Evolutionary conservation across 129 eudicot species (phyloP).

Genomic region (Flaveria sonorensis): DNA sequence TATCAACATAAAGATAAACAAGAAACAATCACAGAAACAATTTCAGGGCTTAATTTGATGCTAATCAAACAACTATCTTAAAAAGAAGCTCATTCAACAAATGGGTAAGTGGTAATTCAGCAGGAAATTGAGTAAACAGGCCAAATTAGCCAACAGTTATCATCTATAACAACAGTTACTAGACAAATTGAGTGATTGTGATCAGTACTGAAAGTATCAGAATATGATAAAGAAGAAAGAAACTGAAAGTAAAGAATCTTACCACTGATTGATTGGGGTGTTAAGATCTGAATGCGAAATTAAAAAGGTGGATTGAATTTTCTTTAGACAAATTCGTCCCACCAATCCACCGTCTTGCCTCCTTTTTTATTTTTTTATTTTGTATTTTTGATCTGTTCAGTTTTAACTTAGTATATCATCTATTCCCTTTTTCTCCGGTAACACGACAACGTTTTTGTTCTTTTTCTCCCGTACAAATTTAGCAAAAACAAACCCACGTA

Average conservation of each 20-base stretch:
- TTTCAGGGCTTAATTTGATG: neutral
- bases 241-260: conserved; percentile 32
- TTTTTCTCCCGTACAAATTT: neutral
- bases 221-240: neutral
- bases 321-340: conserved; percentile 9
- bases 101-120: conserved; percentile 15
- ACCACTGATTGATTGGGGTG: conserved; percentile 24
- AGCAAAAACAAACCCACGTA: neutral
- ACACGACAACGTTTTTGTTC: neutral
- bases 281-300: conserved; percentile 22
- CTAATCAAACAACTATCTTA: neutral
- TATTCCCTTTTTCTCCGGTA: conserved; percentile 2
- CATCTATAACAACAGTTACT: neutral
- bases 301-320: conserved; percentile 25
- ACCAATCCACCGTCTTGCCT: conserved; percentile 14
- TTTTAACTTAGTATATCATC: neutral
- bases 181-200: neutral
- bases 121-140: neutral
- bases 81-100: neutral
- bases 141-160: neutral
- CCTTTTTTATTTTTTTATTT: neutral
- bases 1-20: neutral
- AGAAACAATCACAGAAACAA: neutral
- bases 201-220: neutral
- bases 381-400: neutral